Evolutionary conservation across 225 moss, liverwort and hornwort genomes (phyloP), one percentile per base, ranked within the genome.

Genomic region (Rhytidiadelphus loreus): DNA sequence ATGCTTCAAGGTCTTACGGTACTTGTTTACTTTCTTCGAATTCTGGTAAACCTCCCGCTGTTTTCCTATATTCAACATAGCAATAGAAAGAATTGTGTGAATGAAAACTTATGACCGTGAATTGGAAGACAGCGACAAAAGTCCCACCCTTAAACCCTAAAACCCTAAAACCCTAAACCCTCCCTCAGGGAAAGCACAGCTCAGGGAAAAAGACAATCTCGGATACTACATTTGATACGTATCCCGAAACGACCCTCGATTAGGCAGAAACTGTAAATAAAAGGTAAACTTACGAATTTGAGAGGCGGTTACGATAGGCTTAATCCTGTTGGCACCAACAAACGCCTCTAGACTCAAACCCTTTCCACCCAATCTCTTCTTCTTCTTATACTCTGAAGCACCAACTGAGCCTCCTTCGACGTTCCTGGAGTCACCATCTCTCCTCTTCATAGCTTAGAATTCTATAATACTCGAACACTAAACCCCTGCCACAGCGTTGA

Each of bases 21-120:
- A 98, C 90, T 95, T 95, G 60, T 96, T 94, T 16, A 98, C 94
- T 90, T 95, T 98, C 90, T 98, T 98, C 15, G 97, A 96, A 80
- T 98, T 98, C 75, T 91, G 93, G 85, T 98, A 96, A 60, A 90
- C 88, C 86, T 98, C 96, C 60, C 97, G 89, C 64, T 95, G 97
- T 90, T 98, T 95, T 65, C 95, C 96, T 96, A 92, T 52, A 89
- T 60, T 65, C 50, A 84, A 77, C 33, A 63, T 6, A 85, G 62
- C 52, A 82, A 85, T 39, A 68, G 32, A 4, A 52, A 44, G 16
- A 44, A 68, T 73, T n/a, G 23, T 55, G 41, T 29, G 18, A 60
- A 75, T 28, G 22, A 37, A 70, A 24, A 37, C 5, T 26, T 9
- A 66, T 35, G 11, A n/a, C 66, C 7, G 17, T 46, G 81, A 64